Evolutionary conservation across 352 stramenopile genomes (phyloP).

Genomic region (Pythium brachiatum): DNA sequence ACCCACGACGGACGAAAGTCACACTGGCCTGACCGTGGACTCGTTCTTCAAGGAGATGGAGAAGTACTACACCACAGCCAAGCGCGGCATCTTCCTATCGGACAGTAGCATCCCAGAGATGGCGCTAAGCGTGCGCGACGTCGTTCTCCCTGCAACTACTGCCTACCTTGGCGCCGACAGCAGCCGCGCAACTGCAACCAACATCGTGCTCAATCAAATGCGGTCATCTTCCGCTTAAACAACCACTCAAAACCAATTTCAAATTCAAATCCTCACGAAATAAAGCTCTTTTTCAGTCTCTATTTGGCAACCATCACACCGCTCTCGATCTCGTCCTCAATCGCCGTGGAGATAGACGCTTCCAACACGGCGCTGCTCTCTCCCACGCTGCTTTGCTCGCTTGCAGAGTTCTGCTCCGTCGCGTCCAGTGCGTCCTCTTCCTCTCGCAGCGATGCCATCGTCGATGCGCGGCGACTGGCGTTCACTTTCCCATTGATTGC

Average conservation of each 20-base stretch:
- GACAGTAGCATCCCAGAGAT: conserved; percentile 41
- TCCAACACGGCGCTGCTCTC: conserved; percentile 5
- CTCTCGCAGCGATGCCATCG: conserved; percentile 1
- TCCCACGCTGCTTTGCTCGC: neutral
- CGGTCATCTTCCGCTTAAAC: conserved; percentile 11
- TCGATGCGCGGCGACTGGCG: neutral
- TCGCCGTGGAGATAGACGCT: conserved; percentile 6
- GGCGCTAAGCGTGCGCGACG: conserved; percentile 58
- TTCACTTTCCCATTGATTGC: neutral
- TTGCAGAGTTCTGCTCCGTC: neutral
- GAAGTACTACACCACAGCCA: conserved; percentile 40
- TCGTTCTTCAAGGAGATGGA: conserved; percentile 67
- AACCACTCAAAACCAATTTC: neutral
- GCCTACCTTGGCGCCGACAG: neutral
- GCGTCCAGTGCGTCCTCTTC: conserved; percentile 5
- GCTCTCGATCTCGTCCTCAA: conserved; percentile 3
- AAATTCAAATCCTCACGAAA: too few relatives aligned
- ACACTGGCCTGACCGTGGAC: conserved; percentile 49
- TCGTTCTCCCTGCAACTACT: conserved; percentile 19
- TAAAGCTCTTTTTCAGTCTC: neutral
- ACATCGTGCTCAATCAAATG: conserved; percentile 9
- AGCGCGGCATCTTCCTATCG: conserved; percentile 45
- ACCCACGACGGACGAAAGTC: neutral
- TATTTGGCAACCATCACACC: neutral
- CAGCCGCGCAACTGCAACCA: neutral